Evolutionary conservation across 2,329 filamentous ascomycete genomes (phyloP), one percentile per base, ranked within the genome.

Genomic region (Mollisiaceae sp.): DNA sequence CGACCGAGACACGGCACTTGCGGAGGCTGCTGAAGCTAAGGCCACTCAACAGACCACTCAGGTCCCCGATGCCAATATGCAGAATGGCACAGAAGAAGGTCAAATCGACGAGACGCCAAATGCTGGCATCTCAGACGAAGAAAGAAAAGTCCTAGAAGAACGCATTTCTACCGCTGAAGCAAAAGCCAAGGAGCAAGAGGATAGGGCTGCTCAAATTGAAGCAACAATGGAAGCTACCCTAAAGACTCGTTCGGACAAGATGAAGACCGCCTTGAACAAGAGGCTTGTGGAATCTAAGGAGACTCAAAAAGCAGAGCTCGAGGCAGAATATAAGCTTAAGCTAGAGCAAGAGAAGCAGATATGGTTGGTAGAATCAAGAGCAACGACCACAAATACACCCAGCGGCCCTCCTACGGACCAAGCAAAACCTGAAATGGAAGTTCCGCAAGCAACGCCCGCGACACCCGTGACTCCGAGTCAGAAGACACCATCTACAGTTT

Each of bases 261-360:
- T 92, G 89, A 90, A 89, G 73, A 82, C 85, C 24, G 79, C 85
- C 1, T 79, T 92, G 59, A 90, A 89, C 72, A 88, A 86, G 74
- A 92, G 91, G 75, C 82, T 97, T 18, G 78, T 76, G 9, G 85
- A 89, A 59, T 78, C 82, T 12, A 82, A 79, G 67, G 79, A 81
- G 47, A 76, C 81, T 63, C 81, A 86, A 61, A 86, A 86, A 73
- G 82, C 83, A 65, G 85, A 86, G 72, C 69, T 85, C 43, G 76
- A 82, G 69, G 75, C 75, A 12, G 79, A 83, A 50, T 79, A 79
- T 62, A 76, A 79, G 4, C 77, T 87, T 55, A 82, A 81, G 68
- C 71, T 89, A 41, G 86, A 89, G 71, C 89, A 89, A 71, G 87
- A 90, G 75, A 85, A 85, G 71, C 82, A 85, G 65, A 89, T 88